Base-by-base conservation (phyloP, 129 eudicot genomes). In the Chrysanthemum lavandulifolium region DNA sequence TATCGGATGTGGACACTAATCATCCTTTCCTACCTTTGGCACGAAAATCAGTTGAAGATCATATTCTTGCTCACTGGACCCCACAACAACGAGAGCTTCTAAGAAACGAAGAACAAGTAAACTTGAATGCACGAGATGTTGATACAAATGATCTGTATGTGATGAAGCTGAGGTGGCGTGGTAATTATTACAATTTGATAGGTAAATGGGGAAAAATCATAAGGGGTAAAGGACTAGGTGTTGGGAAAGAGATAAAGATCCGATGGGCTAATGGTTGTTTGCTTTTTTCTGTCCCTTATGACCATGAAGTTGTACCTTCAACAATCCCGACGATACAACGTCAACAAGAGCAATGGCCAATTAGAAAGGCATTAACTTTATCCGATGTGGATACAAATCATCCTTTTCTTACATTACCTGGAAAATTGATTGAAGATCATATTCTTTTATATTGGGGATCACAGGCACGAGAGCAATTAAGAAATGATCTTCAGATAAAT, bases 371-470 rank as follows among this genome's bases (percentile, higher is more conserved):
- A 2, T 77, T 90, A 14, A 90, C 96, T 10, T 77, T 83, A 59
- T 90, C 96, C 13, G 96, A 90, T 72, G 96, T 90, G 81, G 96
- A 90, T 68, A 90, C 87, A 0, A 90, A 90, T 74, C 96, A 90
- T 66, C 96, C 96, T 8, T 90, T 90, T 43, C 87, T 90, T n/a
- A 90, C 96, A 3, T 85, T 90, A 69, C 88, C 96, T 50, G 92
- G 96, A 18, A 90, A 90, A 75, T 86, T 88, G 11, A 82, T 90
- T 52, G 93, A 90, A 68, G 96, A 90, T 85, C 93, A 90, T 65
- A 83, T 90, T 54, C 88, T 90, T 53, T 83, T 79, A 52, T 84
- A 83, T 76, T 90, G 96, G 96, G 80, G 90, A 7, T 82, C 83
- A 59, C 93, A 87, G 72, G 96, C 88, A 73, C 84, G 88, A n/a